Evolutionary conservation across 192 early-diverging fungal genomes (phyloP).

Genomic region (Coemansia sp.): DNA sequence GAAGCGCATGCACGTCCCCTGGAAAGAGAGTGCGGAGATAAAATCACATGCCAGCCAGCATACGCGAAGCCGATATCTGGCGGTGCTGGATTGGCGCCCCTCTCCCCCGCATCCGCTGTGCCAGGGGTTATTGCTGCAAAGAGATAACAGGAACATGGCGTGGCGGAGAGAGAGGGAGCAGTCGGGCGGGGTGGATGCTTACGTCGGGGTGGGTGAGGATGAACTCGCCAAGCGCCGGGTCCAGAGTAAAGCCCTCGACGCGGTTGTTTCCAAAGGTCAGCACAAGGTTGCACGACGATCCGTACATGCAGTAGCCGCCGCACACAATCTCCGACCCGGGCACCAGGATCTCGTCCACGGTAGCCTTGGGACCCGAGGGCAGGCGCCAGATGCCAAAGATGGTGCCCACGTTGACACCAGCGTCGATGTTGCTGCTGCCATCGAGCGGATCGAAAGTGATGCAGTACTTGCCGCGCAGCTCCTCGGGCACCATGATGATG

Average conservation of each 20-base stretch:
- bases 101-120: too few relatives aligned
- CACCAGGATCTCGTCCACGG: conserved; percentile 74
- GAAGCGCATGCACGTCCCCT: too few relatives aligned
- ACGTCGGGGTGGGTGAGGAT: conserved; percentile 90
- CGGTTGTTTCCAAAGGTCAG: conserved; percentile 70
- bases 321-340: conserved; percentile 89
- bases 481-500: conserved; percentile 80
- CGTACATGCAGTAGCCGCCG: conserved; percentile 98
- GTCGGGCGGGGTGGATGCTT: too few relatives aligned
- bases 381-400: conserved; percentile 98
- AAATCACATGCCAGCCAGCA: too few relatives aligned
- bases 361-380: conserved; percentile 48
- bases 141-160: too few relatives aligned
- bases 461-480: conserved; percentile 82
- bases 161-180: too few relatives aligned
- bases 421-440: conserved; percentile 97
- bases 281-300: conserved; percentile 78
- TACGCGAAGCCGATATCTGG: too few relatives aligned
- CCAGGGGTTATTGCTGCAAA: too few relatives aligned
- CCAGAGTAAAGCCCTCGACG: conserved; percentile 96
- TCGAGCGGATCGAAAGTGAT: conserved; percentile 98
- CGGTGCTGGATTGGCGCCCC: too few relatives aligned
- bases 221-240: conserved; percentile 96
- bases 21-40: too few relatives aligned
- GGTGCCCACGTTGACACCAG: conserved; percentile 96